Conservation (phyloP, 2,329 filamentous ascomycete genomes). For the Fusarium sacchari region DNA sequence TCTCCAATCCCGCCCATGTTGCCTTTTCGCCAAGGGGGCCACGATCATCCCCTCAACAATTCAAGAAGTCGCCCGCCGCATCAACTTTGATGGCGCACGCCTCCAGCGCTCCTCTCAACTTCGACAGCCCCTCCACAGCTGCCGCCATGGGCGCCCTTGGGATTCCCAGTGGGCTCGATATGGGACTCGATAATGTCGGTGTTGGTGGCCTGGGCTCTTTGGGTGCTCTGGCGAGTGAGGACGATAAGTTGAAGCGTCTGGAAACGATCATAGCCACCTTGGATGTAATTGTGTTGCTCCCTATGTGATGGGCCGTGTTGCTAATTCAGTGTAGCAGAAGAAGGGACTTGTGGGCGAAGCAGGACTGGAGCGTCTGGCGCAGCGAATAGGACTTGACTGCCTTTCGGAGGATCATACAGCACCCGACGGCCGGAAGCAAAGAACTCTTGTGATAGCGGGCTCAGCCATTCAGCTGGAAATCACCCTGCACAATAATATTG, state of each 20-base stretch:
- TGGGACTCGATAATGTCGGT: conserved; percentile 62
- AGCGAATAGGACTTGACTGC: conserved; percentile 72
- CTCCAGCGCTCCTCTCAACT: conserved; percentile 61
- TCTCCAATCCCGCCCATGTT: conserved; percentile 66
- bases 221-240: conserved; percentile 57
- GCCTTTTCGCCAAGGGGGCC: conserved; percentile 68
- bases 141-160: conserved; percentile 68
- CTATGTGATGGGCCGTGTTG: not conserved
- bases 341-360: conserved; percentile 78
- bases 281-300: conserved; percentile 51
- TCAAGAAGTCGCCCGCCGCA: conserved; percentile 71
- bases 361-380: conserved; percentile 76
- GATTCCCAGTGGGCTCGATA: conserved; percentile 61
- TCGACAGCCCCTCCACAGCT: conserved; percentile 72
- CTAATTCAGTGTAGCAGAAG: conserved; percentile 48
- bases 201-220: conserved; percentile 59
- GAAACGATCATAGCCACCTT: conserved; percentile 62
- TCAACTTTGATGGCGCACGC: conserved; percentile 60
- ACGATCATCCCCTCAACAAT: conserved; percentile 70
- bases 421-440: conserved; percentile 59
- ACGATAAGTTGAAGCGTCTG: conserved; percentile 65
- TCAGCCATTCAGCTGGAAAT: conserved; percentile 70
- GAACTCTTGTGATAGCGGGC: conserved; percentile 70
- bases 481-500: conserved; percentile 68
- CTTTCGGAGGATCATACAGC: conserved; percentile 66